Base-by-base conservation (phyloP, 78 protist species). In the Emiliania huxleyi region DNA sequence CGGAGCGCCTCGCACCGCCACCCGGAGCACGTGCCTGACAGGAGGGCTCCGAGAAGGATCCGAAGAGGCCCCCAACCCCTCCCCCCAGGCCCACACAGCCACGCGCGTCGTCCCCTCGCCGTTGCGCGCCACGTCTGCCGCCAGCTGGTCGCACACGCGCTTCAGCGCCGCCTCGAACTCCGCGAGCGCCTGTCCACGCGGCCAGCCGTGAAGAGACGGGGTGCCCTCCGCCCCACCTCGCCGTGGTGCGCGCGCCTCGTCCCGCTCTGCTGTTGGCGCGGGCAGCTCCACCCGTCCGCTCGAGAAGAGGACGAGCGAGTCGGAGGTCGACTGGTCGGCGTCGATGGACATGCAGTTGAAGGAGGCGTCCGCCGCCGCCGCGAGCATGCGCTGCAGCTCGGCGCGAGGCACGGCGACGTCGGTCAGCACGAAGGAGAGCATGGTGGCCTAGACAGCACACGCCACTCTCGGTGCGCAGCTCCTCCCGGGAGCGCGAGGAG, bases 291-390 rank as follows among this genome's bases (percentile, higher is more conserved):
- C n/a, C n/a, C n/a, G n/a, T n/a, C n/a, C 85, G 37, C 56, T 44
- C 48, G 89, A 43, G 89, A 81, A 56, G 21, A 6, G 1, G 33
- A 81, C 25, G 29, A 81, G 22, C 42, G 89, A 26, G 37, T 81
- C 89, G 40, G 89, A 81, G 21, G 89, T 81, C 56, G 56, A 44
- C 55, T 81, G 89, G 22, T 81, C 89, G 29, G 37, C 89, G 37
- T 81, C 89, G 56, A 81, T 29, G 38, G 33, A 12, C 49, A 44
- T n/a, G 55, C 89, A 81, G 89, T 81, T 81, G 89, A 81, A 81
- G 38, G 89, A 44, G 29, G 0, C 56, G 38, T 43, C 89, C 0
- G 38, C 89, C 8, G 38, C 46, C 38, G 56, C 35, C 22, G 29
- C 3, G 22, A 81, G 89, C 89, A 81, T 81, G 29, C 12, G 23